Percentiles rank a stretch among this genome's conserved stretches.
These are phyloP conservation scores for Filobasidium wieringae DNA, from an alignment of 768 basidiomycete species.

Conservation along the genomic window DNA sequence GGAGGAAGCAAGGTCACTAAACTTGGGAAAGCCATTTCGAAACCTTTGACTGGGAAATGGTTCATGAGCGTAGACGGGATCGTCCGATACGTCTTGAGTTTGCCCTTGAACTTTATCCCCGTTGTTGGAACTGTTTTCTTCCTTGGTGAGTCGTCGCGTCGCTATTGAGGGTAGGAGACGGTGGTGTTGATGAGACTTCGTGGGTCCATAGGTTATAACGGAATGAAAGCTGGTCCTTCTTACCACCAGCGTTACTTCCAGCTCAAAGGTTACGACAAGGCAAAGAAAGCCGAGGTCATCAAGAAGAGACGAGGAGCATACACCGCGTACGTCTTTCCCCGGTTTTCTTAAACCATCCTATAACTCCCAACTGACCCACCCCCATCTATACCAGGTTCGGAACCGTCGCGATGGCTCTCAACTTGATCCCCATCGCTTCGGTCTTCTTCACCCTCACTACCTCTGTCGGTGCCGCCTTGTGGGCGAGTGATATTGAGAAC, in stretches of 20 bases:
- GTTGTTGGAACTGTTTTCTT: constrained; percentile 56
- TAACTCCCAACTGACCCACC: background rate
- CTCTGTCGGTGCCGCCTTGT: constrained; percentile 59
- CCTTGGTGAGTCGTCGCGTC: constrained; percentile 27
- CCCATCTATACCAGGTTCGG: constrained; percentile 45
- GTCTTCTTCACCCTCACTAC: constrained; percentile 54
- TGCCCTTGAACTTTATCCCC: constrained; percentile 60
- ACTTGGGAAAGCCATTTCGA: constrained; percentile 45
- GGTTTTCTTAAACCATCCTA: background rate
- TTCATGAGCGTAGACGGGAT: constrained; percentile 37
- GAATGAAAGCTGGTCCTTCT: constrained; percentile 45
- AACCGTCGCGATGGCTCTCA: constrained; percentile 49
- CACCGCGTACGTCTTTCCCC: constrained; percentile 46
- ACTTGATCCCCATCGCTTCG: constrained; percentile 52
- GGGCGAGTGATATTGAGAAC: constrained; percentile 58
- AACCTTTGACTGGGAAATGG: constrained; percentile 36
- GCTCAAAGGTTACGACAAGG: constrained; percentile 48
- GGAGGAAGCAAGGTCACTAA: constrained; percentile 41
- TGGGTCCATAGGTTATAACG: constrained; percentile 12
- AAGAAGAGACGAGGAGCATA: constrained; percentile 49
- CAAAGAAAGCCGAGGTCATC: constrained; percentile 45
- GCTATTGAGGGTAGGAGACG: background rate
- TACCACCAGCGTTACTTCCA: constrained; percentile 61
- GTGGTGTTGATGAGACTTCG: background rate
- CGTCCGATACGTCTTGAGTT: constrained; percentile 51